Evolutionary conservation across 441 rosid genomes (phyloP).

Genomic region (Croton setiger): DNA sequence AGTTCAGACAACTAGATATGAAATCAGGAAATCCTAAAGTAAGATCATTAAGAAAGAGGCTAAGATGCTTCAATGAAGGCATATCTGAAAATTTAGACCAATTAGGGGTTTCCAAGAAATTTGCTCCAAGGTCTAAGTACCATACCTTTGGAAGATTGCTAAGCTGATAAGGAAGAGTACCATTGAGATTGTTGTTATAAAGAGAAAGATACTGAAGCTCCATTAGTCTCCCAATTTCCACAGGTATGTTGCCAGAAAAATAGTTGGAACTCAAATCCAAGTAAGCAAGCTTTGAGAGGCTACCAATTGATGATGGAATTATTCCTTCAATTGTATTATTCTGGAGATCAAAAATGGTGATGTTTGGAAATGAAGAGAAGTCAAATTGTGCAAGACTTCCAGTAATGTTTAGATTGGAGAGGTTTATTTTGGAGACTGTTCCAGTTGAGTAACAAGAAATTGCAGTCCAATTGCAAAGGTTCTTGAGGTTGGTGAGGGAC

Average conservation of each 20-base stretch:
- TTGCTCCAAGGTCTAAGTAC: conserved; percentile 46
- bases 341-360: conserved; percentile 37
- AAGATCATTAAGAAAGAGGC: conserved; percentile 39
- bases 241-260: conserved; percentile 35
- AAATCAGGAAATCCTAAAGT: conserved; percentile 44
- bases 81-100: conserved; percentile 51
- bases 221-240: conserved; percentile 30
- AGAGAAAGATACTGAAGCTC: conserved; percentile 38
- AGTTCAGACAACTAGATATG: conserved; percentile 35
- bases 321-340: conserved; percentile 31
- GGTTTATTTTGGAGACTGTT: conserved; percentile 34
- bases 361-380: conserved; percentile 44
- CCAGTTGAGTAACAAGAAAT: conserved; percentile 32
- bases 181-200: conserved; percentile 25
- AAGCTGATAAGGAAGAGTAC: conserved; percentile 39
- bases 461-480: conserved; percentile 54
- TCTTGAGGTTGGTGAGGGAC: conserved; percentile 42
- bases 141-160: conserved; percentile 44
- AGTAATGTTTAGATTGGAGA: conserved; percentile 28
- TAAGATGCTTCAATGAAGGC: conserved; percentile 47
- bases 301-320: conserved; percentile 39
- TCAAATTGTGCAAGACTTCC: conserved; percentile 40
- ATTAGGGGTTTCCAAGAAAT: conserved; percentile 43
- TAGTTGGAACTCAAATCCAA: conserved; percentile 45
- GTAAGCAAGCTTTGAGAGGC: conserved; percentile 37